Conservation (phyloP, 352 stramenopile species). For the Pythium sp. region DNA sequence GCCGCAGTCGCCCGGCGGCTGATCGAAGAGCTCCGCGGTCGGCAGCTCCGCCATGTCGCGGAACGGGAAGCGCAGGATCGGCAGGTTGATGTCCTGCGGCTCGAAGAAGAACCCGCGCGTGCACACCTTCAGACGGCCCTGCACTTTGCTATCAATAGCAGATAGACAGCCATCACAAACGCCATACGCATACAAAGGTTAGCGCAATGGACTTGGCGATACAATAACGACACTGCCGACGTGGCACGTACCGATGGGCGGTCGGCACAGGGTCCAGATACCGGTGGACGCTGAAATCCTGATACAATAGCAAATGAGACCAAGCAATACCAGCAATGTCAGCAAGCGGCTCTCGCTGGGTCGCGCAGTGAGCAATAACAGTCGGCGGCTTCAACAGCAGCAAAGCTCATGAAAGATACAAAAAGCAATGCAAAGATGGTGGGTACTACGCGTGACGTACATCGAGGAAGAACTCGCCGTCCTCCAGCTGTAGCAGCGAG, state of each 20-base stretch:
- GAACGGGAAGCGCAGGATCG: conserved; percentile 88
- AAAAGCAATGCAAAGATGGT: background rate
- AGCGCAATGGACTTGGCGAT: background rate
- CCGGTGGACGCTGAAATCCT: conserved; percentile 85
- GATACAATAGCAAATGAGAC: background rate
- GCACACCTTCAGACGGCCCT: conserved; percentile 84
- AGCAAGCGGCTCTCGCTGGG: background rate
- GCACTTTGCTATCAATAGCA: conserved; percentile 48
- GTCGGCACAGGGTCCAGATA: conserved; percentile 60
- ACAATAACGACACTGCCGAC: background rate
- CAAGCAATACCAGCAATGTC: background rate
- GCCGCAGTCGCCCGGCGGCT: conserved; percentile 34
- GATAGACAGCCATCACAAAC: background rate
- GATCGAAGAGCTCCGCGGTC: conserved; percentile 51
- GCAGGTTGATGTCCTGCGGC: conserved; percentile 76
- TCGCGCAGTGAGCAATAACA: background rate
- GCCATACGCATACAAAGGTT: conserved; percentile 2
- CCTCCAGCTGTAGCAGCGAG: conserved; percentile 92
- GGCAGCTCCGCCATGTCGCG: conserved; percentile 69
- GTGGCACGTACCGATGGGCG: conserved; percentile 38
- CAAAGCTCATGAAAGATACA: background rate
- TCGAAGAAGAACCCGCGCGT: conserved; percentile 92
- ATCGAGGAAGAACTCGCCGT: conserved; percentile 94
- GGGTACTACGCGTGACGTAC: conserved; percentile 26
- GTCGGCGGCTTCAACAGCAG: background rate